phyloP scores from a whole-genome alignment of 2,329 filamentous ascomycete species.

The Colletotrichum coccodes region DNA sequence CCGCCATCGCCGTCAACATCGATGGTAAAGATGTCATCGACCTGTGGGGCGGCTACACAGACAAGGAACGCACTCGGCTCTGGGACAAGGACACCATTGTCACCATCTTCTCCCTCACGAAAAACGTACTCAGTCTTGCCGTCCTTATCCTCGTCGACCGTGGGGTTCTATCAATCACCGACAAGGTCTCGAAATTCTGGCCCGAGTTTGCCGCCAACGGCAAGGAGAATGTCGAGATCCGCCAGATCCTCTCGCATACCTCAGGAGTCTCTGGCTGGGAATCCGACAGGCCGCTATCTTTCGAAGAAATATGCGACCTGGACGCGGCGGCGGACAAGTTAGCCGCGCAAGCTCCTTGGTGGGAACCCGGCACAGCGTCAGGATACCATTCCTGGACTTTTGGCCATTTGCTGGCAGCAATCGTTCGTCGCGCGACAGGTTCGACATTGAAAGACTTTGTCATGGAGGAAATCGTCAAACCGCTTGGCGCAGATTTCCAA shows the following conservation, averaged over 20 bases:
- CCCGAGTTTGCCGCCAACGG: constrained; percentile 55
- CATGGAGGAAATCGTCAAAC: constrained; percentile 46
- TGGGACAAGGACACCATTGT: constrained; percentile 52
- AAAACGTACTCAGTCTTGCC: constrained; percentile 48
- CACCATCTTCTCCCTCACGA: constrained; percentile 52
- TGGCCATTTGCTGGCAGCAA: constrained; percentile 53
- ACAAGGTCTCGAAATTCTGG: constrained; percentile 53
- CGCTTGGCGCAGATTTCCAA: constrained; percentile 56
- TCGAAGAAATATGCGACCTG: constrained; percentile 46
- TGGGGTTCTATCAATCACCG: constrained; percentile 46
- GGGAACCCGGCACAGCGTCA: constrained; percentile 52
- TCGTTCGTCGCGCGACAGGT: constrained; percentile 52
- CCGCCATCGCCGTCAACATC: constrained; percentile 52
- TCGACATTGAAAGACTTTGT: constrained; percentile 53
- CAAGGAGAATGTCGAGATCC: constrained; percentile 50
- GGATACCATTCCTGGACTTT: constrained; percentile 53
- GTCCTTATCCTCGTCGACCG: constrained; percentile 50
- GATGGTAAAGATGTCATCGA: constrained; percentile 52
- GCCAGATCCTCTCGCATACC: constrained; percentile 52
- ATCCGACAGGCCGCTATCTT: constrained; percentile 36
- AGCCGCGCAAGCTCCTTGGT: constrained; percentile 52
- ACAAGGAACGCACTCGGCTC: constrained; percentile 38
- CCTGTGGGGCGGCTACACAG: constrained; percentile 53
- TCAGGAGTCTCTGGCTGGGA: constrained; percentile 49
- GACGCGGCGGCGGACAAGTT: constrained; percentile 44